These are phyloP conservation scores for Colletotrichum sp. DNA, from an alignment of 2,329 filamentous ascomycete species.

Conservation along the genomic window DNA sequence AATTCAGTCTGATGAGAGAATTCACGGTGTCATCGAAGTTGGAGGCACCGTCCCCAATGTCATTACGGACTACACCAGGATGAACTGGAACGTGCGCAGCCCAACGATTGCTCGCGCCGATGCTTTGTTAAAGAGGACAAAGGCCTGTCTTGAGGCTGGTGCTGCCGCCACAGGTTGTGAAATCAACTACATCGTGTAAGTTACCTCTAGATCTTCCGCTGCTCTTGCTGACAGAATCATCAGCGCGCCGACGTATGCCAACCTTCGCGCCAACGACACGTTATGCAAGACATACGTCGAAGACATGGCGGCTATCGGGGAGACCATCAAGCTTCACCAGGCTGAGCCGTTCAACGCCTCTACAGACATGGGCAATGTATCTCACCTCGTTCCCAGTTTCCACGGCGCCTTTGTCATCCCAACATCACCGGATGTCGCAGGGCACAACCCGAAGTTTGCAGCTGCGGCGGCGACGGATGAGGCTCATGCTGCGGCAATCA, in stretches of 20 bases:
- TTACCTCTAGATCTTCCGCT: background rate
- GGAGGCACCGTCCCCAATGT: conserved; percentile 43
- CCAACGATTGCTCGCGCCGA: conserved; percentile 33
- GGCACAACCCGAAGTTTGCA: conserved; percentile 47
- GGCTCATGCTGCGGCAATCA: conserved; percentile 43
- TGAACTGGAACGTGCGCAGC: conserved; percentile 43
- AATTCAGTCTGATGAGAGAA: conserved; percentile 37
- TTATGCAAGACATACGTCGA: conserved; percentile 47
- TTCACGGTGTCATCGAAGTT: conserved; percentile 40
- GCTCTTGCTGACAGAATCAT: background rate
- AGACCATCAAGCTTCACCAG: conserved; percentile 36
- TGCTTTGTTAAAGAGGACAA: conserved; percentile 34
- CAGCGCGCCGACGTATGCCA: conserved; percentile 43
- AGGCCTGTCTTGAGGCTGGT: conserved; percentile 39
- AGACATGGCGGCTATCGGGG: conserved; percentile 45
- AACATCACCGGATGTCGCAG: conserved; percentile 35
- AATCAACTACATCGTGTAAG: conserved; percentile 38
- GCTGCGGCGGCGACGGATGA: conserved; percentile 45
- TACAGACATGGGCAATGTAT: conserved; percentile 59
- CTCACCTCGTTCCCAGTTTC: conserved; percentile 49
- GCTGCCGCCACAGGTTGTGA: conserved; percentile 39
- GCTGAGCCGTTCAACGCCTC: conserved; percentile 43
- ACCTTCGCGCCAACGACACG: conserved; percentile 48
- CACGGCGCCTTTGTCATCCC: conserved; percentile 53
- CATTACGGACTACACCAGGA: conserved; percentile 41